phyloP scores from a whole-genome alignment of 2,329 filamentous ascomycete species.

The Parastagonospora nodorum region DNA sequence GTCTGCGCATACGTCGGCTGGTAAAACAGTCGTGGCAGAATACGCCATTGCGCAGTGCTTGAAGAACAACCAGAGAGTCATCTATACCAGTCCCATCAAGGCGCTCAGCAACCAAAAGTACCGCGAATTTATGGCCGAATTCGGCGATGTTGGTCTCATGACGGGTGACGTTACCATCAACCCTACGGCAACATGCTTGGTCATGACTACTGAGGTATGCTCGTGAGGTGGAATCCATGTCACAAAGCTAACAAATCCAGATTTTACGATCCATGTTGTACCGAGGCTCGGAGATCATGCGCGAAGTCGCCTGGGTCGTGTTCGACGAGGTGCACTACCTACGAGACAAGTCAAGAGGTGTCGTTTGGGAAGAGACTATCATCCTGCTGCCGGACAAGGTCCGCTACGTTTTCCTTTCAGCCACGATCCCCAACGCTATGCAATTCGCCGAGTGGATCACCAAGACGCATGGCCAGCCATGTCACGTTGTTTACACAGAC shows the following conservation, averaged over 20 bases:
- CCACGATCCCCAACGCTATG: constrained; percentile 98
- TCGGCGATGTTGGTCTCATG: constrained; percentile 97
- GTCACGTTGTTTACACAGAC: constrained; percentile 98
- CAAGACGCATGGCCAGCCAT: constrained; percentile 96
- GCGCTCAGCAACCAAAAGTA: constrained; percentile 99
- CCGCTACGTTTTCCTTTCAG: constrained; percentile 96
- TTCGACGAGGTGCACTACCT: constrained; percentile 99
- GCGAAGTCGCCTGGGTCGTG: constrained; percentile 96
- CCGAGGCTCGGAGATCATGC: constrained; percentile 98
- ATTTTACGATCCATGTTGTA: constrained; percentile 99
- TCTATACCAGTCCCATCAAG: constrained; percentile 99
- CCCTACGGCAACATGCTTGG: constrained; percentile 93
- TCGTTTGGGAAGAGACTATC: constrained; percentile 99
- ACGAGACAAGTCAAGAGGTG: constrained; percentile 89
- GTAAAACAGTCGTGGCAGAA: constrained; percentile 97
- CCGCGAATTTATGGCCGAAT: constrained; percentile 91
- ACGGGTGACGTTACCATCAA: constrained; percentile 99
- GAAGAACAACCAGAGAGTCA: constrained; percentile 96
- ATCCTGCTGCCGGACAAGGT: constrained; percentile 98
- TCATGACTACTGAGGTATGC: constrained; percentile 89
- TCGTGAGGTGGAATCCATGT: background rate
- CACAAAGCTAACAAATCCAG: constrained; percentile 39
- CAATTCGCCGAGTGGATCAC: constrained; percentile 99
- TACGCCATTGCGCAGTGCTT: constrained; percentile 98
- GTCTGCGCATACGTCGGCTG: constrained; percentile 94